Base-by-base conservation (phyloP, 495 filamentous ascomycete genomes). In the Penicillium angulare region DNA sequence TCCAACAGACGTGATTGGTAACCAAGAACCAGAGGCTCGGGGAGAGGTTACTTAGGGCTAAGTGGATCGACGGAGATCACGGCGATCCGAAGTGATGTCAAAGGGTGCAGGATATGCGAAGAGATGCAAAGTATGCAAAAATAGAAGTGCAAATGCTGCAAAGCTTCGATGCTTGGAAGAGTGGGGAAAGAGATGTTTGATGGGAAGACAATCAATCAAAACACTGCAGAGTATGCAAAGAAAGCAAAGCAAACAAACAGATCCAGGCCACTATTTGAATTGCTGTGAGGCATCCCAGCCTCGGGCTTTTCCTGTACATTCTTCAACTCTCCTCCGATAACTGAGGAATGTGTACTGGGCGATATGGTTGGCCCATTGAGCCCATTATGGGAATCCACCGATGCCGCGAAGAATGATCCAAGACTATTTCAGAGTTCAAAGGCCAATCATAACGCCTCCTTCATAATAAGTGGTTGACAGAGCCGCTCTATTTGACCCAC, bases 191-290 rank as follows among this genome's bases (percentile, higher is more conserved):
- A 45, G 21, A 20, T 48, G 45, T 48, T 48, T 48, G 45, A 48
- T 48, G 50, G 39, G 50, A 48, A 55, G 57, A 18, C 41, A 75
- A 75, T 68, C 59, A 58, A 67, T 59, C 50, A 70, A 75, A 75
- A 73, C 71, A 74, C 59, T 71, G 71, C 69, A 68, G 61, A 70
- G 53, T 54, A 68, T 75, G 72, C 73, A 76, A 75, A 74, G 66
- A 57, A 70, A 61, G 67, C 73, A 75, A 76, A 76, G 66, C 61
- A 75, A 75, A 69, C 72, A 75, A 76, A 76, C 66, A 71, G 73
- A 64, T 53, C 42, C 43, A 65, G 43, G 64, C 57, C 43, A 53
- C 55, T 76, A 73, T 76, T 76, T 76, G 71, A 76, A 75, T 60
- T 53, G 55, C 56, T 47, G 53, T 47, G 21, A 52, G 31, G 49